A percentile compares a stretch with the other conserved stretches of the same genome.
These are phyloP conservation scores for Backusella westeae DNA, from an alignment of 192 early-diverging fungal genomes.

Conservation along the genomic window DNA sequence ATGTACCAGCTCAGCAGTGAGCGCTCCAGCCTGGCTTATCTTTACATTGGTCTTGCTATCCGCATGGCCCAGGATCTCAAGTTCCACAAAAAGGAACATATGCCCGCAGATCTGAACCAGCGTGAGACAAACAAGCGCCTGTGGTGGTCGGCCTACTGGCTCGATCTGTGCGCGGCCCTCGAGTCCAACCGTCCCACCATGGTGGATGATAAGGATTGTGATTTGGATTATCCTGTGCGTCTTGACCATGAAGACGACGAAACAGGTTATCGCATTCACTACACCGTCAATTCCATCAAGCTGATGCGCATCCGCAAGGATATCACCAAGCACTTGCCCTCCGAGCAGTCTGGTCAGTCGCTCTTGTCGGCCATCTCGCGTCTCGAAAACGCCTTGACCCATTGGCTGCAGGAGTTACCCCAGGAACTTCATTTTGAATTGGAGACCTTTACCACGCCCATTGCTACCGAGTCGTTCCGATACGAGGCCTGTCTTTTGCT, in stretches of 20 bases:
- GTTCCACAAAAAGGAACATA: constrained; percentile 39
- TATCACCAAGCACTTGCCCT: constrained; percentile 43
- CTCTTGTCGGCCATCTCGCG: constrained; percentile 40
- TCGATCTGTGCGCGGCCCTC: constrained; percentile 41
- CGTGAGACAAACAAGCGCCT: constrained; percentile 39
- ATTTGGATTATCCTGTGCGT: constrained; percentile 37
- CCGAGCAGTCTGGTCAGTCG: constrained; percentile 43
- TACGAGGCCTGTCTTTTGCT: constrained; percentile 39
- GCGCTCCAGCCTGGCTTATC: constrained; percentile 37
- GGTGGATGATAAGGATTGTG: constrained; percentile 44
- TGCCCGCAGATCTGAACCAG: constrained; percentile 30
- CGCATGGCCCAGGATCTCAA: constrained; percentile 46
- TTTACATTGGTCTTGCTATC: constrained; percentile 42
- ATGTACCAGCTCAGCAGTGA: constrained; percentile 42
- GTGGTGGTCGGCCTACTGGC: constrained; percentile 46
- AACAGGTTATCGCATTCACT: constrained; percentile 35
- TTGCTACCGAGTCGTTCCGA: constrained; percentile 25
- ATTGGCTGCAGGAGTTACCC: constrained; percentile 35
- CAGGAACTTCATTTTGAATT: constrained; percentile 32
- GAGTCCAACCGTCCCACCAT: constrained; percentile 43
- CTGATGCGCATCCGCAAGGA: constrained; percentile 43
- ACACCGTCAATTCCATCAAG: constrained; percentile 41
- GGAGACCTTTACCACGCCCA: constrained; percentile 20
- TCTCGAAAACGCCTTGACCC: constrained; percentile 38
- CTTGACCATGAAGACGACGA: constrained; percentile 39